Base-by-base conservation (phyloP, 208 protist species). In the Acanthamoeba royreba region DNA sequence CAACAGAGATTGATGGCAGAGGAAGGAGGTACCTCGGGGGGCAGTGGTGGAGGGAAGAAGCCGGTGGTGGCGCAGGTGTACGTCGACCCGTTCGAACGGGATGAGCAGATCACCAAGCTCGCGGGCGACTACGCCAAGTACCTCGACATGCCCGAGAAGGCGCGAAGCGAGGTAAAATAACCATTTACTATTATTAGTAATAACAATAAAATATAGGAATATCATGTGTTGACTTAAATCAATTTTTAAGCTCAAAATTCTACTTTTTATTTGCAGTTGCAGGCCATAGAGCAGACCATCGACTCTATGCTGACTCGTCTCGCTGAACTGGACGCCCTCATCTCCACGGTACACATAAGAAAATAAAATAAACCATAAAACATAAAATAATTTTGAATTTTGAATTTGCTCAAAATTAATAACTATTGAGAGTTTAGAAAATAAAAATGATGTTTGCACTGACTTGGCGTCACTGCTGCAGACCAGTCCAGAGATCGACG, bases 91-190 rank as follows among this genome's bases (percentile, higher is more conserved):
- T 90, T 90, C 38, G 83, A 90, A 19, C 28, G 83, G 38, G 83
- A 90, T 35, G 83, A 90, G 83, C 55, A 72, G 49, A 43, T 90
- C 47, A 90, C 31, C 83, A 90, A 90, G 66, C 35, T 90, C n/a
- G 83, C 83, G 3, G 5, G 4, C 28, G 83, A 90, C 45, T 90
- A 90, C 66, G 47, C 83, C 28, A 61, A 66, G 33, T 90, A 47
- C 31, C 11, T 66, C 2, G 46, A 63, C 49, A 69, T 90, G 83
- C 83, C 83, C 4, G 83, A 90, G 8, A 90, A 43, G 40, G 83
- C 83, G 31, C 55, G 66, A 43, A 22, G 4, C 22, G 83, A 90
- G 49, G 83, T 90, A 52, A 38, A 4, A 5, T 8, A 53, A 2
- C 33, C 25, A 4, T 3, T 19, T n/a, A 63, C 15, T 63, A 35